Conservation (phyloP, 2,329 filamentous ascomycete genomes). For the Eurotiales sp. region DNA sequence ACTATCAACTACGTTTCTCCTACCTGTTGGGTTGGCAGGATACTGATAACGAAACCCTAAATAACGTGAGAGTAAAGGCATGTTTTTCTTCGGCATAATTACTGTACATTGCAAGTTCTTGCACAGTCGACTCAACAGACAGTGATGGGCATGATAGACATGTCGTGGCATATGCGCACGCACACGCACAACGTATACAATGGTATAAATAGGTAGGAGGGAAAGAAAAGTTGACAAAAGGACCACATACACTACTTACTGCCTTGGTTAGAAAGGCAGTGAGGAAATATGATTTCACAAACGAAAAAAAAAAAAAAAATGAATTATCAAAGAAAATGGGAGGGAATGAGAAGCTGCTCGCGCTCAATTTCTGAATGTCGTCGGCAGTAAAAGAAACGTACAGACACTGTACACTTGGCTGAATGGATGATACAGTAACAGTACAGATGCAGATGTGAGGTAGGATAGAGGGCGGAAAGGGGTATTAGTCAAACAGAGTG, state of each 20-base stretch:
- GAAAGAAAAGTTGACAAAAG: no score
- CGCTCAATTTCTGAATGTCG: not conserved
- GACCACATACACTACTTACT: no score
- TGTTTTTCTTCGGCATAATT: no score
- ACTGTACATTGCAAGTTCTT: not conserved
- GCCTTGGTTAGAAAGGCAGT: not conserved
- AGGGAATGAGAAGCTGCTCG: not conserved
- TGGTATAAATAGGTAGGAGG: no score
- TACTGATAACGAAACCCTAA: no score
- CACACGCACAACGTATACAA: not conserved
- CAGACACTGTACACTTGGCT: constrained; percentile 10
- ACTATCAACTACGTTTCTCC: no score
- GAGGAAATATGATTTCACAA: not conserved
- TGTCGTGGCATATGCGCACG: not conserved
- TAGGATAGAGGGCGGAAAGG: not conserved
- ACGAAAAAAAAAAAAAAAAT: not conserved
- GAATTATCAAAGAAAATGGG: no score
- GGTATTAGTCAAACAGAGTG: constrained; percentile 15
- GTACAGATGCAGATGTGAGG: not conserved
- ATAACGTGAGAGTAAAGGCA: no score
- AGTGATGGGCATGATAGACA: not conserved
- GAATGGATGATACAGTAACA: no score
- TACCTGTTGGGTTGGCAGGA: no score
- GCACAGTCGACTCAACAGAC: not conserved
- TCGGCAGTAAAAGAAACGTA: not conserved